A percentile compares a stretch with the other conserved stretches of the same genome.
These are phyloP conservation scores for Suillus spraguei DNA, from an alignment of 768 basidiomycete genomes.

Conservation along the genomic window DNA sequence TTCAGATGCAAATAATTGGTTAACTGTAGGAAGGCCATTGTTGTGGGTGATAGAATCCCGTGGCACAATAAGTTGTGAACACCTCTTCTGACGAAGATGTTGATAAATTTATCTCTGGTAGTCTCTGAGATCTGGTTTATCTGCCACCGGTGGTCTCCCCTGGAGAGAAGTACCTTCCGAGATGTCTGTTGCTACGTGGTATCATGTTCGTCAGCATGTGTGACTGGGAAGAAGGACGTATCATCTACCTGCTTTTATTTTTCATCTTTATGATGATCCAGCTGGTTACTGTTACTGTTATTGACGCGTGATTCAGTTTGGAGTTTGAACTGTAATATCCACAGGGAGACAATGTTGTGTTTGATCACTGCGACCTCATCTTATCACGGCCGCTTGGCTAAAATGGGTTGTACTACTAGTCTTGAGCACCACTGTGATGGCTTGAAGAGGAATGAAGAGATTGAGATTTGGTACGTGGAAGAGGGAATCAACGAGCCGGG, in stretches of 20 bases:
- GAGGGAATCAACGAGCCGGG: neutral
- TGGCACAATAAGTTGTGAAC: neutral
- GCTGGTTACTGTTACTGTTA: neutral
- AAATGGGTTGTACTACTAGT: neutral
- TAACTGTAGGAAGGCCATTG: neutral
- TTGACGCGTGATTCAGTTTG: conserved; percentile 3
- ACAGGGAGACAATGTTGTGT: neutral
- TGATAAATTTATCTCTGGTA: neutral
- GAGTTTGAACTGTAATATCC: neutral
- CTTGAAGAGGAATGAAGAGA: conserved; percentile 6
- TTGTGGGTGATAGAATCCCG: neutral
- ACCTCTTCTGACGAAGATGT: neutral
- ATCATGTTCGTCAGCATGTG: conserved; percentile 3
- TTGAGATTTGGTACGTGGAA: neutral
- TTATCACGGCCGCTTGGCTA: neutral
- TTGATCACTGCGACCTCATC: conserved; percentile 1
- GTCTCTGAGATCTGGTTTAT: conserved; percentile 7
- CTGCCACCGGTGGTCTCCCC: conserved; percentile 1
- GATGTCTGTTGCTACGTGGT: neutral
- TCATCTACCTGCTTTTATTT: conserved; percentile 9
- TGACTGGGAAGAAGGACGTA: neutral
- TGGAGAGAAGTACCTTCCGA: conserved; percentile 8
- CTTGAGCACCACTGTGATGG: neutral
- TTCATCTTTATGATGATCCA: neutral
- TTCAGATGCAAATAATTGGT: neutral